Evolutionary conservation across 2,329 filamentous ascomycete species (phyloP).

Genomic region (Aspergillus floridensis): DNA sequence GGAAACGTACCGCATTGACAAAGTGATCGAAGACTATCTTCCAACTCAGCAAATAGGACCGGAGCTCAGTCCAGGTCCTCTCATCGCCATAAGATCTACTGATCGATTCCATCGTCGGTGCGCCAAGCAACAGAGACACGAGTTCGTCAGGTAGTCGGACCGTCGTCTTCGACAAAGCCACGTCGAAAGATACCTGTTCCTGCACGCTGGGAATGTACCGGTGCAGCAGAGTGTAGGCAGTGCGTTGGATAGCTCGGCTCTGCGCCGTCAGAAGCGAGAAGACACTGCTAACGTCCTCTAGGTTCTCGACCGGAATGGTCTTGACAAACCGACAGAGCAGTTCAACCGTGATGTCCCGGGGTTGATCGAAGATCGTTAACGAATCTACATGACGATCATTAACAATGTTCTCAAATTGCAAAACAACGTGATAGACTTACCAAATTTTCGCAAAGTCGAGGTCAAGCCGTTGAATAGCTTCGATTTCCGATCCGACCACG

Average conservation of each 20-base stretch:
- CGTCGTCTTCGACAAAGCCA: conserved; percentile 52
- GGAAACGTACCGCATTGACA: conserved; percentile 55
- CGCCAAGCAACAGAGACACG: conserved; percentile 75
- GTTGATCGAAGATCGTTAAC: conserved; percentile 58
- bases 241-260: conserved; percentile 71
- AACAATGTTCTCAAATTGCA: not conserved
- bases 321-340: conserved; percentile 68
- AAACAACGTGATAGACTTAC: conserved; percentile 26
- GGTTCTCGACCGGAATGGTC: conserved; percentile 59
- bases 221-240: conserved; percentile 77
- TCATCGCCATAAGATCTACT: conserved; percentile 63
- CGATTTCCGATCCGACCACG: conserved; percentile 61
- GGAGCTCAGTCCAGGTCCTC: conserved; percentile 65
- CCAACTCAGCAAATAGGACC: conserved; percentile 86
- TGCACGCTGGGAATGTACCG: conserved; percentile 74
- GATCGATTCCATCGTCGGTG: conserved; percentile 68
- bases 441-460: conserved; percentile 40
- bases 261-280: conserved; percentile 75
- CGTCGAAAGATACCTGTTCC: conserved; percentile 77
- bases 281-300: conserved; percentile 65
- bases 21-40: conserved; percentile 86
- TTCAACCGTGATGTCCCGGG: conserved; percentile 71
- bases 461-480: conserved; percentile 57
- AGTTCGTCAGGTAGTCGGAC: conserved; percentile 80
- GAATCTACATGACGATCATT: conserved; percentile 36